phyloP scores from a whole-genome alignment of 2,329 filamentous ascomycete genomes.

The Cladosporium phlei region DNA sequence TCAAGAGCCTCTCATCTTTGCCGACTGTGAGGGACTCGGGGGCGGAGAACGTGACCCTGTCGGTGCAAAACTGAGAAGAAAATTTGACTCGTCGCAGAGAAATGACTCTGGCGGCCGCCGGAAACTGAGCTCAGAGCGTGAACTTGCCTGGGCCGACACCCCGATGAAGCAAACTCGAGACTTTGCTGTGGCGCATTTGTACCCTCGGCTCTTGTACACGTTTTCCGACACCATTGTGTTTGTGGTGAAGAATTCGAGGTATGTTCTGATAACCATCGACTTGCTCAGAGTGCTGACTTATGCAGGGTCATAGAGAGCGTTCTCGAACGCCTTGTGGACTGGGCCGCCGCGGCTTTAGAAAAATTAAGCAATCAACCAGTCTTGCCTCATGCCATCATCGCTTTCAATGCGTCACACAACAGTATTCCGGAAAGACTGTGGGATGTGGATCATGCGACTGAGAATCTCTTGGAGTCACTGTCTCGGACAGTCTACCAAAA shows the following conservation, averaged over 20 bases:
- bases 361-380: constrained; percentile 49
- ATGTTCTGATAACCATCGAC: constrained; percentile 13
- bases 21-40: constrained; percentile 51
- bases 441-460: constrained; percentile 40
- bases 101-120: not conserved
- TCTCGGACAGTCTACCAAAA: constrained; percentile 32
- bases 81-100: not conserved
- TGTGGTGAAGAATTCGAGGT: constrained; percentile 32
- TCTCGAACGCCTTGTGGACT: constrained; percentile 41
- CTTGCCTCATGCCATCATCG: constrained; percentile 50
- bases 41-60: constrained; percentile 44
- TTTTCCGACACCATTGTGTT: constrained; percentile 39
- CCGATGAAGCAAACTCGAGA: constrained; percentile 23
- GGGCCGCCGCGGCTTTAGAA: constrained; percentile 46
- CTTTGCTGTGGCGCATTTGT: constrained; percentile 32
- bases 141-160: constrained; percentile 22
- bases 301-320: constrained; percentile 40
- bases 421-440: constrained; percentile 39
- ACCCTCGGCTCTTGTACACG: constrained; percentile 36
- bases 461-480: constrained; percentile 34
- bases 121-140: constrained; percentile 15
- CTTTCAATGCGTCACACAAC: constrained; percentile 44
- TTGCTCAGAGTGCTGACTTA: constrained; percentile 6
- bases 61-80: constrained; percentile 19
- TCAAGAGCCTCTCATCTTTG: constrained; percentile 40